A percentile compares a stretch with the other conserved stretches of the same genome.
These are phyloP conservation scores for Henningerozyma blattae DNA, from an alignment of 805 yeast genomes.

Conservation along the genomic window DNA sequence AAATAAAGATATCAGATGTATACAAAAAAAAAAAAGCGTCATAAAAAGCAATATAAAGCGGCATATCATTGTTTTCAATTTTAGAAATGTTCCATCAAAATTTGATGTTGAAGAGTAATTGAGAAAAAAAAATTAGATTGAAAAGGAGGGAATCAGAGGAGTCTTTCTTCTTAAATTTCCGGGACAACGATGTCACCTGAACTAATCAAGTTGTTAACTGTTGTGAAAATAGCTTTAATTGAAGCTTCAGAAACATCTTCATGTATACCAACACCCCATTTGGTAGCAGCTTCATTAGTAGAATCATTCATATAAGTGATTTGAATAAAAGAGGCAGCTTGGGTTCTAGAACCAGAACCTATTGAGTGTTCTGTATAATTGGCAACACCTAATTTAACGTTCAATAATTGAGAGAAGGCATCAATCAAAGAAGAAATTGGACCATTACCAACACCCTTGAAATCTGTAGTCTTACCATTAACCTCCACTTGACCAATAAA, in stretches of 20 bases:
- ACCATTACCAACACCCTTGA: conserved; percentile 67
- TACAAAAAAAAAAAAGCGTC: too few relatives aligned
- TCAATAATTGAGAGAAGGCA: conserved; percentile 41
- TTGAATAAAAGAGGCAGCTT: conserved; percentile 63
- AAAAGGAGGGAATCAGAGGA: too few relatives aligned
- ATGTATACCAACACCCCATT: conserved; percentile 84
- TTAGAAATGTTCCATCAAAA: too few relatives aligned
- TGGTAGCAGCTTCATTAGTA: conserved; percentile 22
- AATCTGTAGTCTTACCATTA: conserved; percentile 27
- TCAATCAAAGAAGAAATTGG: conserved; percentile 67
- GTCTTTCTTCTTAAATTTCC: too few relatives aligned
- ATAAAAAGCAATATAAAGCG: too few relatives aligned
- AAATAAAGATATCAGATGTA: too few relatives aligned
- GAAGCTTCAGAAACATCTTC: conserved; percentile 77
- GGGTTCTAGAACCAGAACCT: conserved; percentile 57
- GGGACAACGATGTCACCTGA: conserved; percentile 20
- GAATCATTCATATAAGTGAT: conserved; percentile 8
- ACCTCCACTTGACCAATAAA: conserved; percentile 37
- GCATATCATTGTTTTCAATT: too few relatives aligned
- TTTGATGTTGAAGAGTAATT: too few relatives aligned
- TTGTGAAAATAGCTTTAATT: conserved; percentile 52
- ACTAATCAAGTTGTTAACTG: conserved; percentile 36
- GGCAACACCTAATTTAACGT: conserved; percentile 44
- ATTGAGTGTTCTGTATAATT: conserved; percentile 72
- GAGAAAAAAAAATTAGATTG: too few relatives aligned